These are phyloP conservation scores for Wallacemonas sp. DNA, from an alignment of 208 protist species.

Conservation along the genomic window DNA sequence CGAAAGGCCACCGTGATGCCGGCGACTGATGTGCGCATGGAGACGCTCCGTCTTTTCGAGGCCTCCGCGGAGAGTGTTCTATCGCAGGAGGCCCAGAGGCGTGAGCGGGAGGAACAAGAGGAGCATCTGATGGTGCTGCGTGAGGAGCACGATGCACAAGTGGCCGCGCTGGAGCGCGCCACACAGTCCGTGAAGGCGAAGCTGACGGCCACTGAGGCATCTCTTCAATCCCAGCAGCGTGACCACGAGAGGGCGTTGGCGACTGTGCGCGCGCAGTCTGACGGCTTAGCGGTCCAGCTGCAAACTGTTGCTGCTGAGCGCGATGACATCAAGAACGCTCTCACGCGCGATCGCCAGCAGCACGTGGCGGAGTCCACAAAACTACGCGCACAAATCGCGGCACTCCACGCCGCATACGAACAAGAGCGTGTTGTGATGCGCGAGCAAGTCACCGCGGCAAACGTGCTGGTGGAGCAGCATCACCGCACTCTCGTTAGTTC, in stretches of 20 bases:
- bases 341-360: constrained; percentile 34
- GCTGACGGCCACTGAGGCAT: constrained; percentile 21
- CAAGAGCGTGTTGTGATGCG: constrained; percentile 44
- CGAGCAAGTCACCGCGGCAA: constrained; percentile 32
- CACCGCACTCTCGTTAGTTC: constrained; percentile 32
- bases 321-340: constrained; percentile 40
- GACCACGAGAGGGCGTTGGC: constrained; percentile 16
- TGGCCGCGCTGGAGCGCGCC: neutral
- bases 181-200: constrained; percentile 43
- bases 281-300: neutral
- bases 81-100: constrained; percentile 65
- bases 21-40: constrained; percentile 54
- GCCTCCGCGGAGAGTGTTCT: constrained; percentile 71
- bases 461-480: constrained; percentile 43
- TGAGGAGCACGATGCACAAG: constrained; percentile 50
- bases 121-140: constrained; percentile 66
- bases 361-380: constrained; percentile 28
- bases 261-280: constrained; percentile 19
- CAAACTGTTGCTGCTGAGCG: constrained; percentile 45
- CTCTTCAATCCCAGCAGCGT: constrained; percentile 2
- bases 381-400: constrained; percentile 40
- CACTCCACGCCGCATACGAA: constrained; percentile 28
- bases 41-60: constrained; percentile 60
- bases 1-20: constrained; percentile 35
- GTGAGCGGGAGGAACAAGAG: constrained; percentile 71